A percentile compares a stretch with the other conserved stretches of the same genome.
These are phyloP conservation scores for Cryoendolithus antarcticus DNA, from an alignment of 2,329 filamentous ascomycete species.

Conservation along the genomic window DNA sequence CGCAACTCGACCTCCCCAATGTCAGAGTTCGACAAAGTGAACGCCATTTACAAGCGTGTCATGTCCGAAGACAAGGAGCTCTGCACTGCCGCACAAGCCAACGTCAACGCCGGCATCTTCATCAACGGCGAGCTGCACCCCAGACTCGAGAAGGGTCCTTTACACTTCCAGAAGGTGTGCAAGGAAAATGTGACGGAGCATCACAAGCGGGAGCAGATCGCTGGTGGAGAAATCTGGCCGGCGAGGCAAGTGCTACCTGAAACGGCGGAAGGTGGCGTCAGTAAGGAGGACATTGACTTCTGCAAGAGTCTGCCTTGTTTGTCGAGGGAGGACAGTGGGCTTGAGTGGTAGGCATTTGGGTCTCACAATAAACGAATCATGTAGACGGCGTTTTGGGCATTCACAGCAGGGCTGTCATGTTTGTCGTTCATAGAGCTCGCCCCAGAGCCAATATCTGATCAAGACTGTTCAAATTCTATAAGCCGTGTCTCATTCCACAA, in stretches of 20 bases:
- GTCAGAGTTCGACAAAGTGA: constrained; percentile 45
- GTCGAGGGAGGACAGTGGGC: constrained; percentile 12
- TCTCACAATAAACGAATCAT: no score
- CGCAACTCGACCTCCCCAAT: constrained; percentile 48
- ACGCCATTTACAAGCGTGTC: constrained; percentile 49
- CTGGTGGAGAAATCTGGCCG: constrained; percentile 41
- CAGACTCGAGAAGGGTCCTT: constrained; percentile 43
- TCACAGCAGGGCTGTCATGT: no score
- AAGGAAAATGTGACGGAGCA: constrained; percentile 38
- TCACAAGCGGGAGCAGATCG: constrained; percentile 33
- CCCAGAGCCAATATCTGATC: no score
- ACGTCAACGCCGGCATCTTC: constrained; percentile 50
- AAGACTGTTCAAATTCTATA: no score
- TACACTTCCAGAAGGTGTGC: constrained; percentile 44
- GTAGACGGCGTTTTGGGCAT: no score
- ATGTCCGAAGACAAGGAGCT: constrained; percentile 54
- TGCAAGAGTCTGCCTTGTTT: constrained; percentile 17
- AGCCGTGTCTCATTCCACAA: no score
- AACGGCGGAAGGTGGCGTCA: constrained; percentile 8
- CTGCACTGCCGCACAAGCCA: constrained; percentile 47
- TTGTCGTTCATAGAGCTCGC: no score
- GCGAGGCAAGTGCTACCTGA: constrained; percentile 29
- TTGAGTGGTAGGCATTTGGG: constrained; percentile 14
- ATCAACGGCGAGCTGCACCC: constrained; percentile 53
- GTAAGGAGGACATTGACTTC: constrained; percentile 17